phyloP scores from a whole-genome alignment of 768 basidiomycete species.

The Macrolepiota albuminosa region DNA sequence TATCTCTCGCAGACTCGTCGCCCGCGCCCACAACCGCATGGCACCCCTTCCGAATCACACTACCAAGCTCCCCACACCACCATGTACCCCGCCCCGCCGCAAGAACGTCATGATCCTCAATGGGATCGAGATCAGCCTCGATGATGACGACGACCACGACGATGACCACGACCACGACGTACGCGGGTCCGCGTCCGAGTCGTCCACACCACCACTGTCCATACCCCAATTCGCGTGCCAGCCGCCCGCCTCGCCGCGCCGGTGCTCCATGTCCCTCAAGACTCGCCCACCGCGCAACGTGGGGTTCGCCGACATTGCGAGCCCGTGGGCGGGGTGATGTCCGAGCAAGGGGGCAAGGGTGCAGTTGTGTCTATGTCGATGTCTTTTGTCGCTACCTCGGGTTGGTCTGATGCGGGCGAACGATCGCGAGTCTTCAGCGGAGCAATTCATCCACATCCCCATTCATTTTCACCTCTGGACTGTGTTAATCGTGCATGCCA shows the following conservation, averaged over 20 bases:
- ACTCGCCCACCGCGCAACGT: background rate
- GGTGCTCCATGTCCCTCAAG: too few relatives aligned
- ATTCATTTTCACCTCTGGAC: too few relatives aligned
- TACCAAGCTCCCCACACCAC: background rate
- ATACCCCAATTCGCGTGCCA: background rate
- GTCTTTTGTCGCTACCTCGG: too few relatives aligned
- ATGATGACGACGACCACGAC: slow-evolving; percentile 14
- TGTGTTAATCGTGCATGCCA: too few relatives aligned
- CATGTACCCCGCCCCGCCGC: background rate
- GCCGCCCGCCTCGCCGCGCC: too few relatives aligned
- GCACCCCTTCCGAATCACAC: slow-evolving; percentile 6
- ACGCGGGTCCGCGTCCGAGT: too few relatives aligned
- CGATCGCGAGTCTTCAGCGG: too few relatives aligned
- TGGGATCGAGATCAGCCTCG: slow-evolving; percentile 16
- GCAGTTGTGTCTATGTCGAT: too few relatives aligned
- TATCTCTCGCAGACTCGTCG: slow-evolving; percentile 19
- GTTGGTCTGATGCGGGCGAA: too few relatives aligned
- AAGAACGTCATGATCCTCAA: slow-evolving; percentile 10
- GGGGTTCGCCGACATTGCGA: background rate
- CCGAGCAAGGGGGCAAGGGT: too few relatives aligned
- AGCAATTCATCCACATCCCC: too few relatives aligned
- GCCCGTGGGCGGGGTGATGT: background rate
- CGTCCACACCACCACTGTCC: background rate
- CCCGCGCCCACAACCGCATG: slow-evolving; percentile 2
- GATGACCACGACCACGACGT: background rate